Base-by-base conservation (phyloP, 192 early-diverging fungal species). In the Backusella tuberculispora region DNA sequence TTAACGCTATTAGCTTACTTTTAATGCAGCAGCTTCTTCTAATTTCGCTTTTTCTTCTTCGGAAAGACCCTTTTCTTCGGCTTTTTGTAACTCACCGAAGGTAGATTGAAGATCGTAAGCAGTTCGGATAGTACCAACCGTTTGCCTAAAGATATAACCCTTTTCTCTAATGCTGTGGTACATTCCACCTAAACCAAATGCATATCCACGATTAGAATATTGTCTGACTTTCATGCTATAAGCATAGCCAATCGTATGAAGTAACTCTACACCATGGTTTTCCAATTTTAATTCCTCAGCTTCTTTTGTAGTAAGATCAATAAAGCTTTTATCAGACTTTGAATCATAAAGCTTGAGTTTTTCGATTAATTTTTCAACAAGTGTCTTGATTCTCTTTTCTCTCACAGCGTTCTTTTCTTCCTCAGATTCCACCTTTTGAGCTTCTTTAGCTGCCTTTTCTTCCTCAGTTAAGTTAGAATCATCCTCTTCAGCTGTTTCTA, bases 101-200 rank as follows among this genome's bases (percentile, higher is more conserved):
- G 90, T 93, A 56, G 91, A 89, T 78, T 99, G 96, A 43, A 98
- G 83, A 81, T 99, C 97, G 75, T 97, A 86, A 0, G 98, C 98
- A 12, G 94, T 93, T 73, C 94, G 90, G 41, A 99, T 84, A 17
- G 96, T 98, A 21, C 93, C 90, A 37, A 97, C 95, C 2, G 98
- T 96, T 75, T 97, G 95, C 6, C 87, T 87, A 66, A 98, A 87
- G 34, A 97, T 95, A 78, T 98, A 95, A 13, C 94, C 93, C 74
- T 96, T 97, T 75, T 99, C 98, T 53, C 90, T 85, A 45, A 93
- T 83, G 78, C 88, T 81, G 66, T 92, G 89, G 80, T 89, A 90
- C 74, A 91, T 87, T 38, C 88, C 84, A 69, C 90, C 88, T 67
- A 94, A 80, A 48, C 93, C 93, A 74, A 94, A 85, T 70, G 92